Evolutionary conservation across 331 rosid genomes (phyloP), one percentile per base, ranked within the genome.

Genomic region (Dryas integrifolia): DNA sequence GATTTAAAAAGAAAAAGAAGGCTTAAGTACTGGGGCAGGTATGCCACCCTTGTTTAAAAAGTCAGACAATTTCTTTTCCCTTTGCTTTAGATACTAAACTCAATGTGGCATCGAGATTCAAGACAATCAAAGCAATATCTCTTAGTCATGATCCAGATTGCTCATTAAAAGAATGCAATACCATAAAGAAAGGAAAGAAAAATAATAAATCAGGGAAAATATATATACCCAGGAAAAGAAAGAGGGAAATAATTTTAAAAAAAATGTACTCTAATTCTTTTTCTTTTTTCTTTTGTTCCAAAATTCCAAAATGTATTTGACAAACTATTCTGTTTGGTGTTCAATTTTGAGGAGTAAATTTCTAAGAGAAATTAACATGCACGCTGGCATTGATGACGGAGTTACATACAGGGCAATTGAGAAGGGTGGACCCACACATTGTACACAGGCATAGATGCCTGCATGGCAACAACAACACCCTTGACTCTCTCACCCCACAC

Each of bases 381-480:
- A 93, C 95, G 7, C 88, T 91, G 39, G 91, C 88, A 76, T 82
- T 87, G 75, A 86, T 82, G 71, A 83, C 81, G 46, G 92, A 84
- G 68, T 81, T 59, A 77, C 98, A 94, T 0, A 89, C 85, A 1
- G 98, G 98, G 76, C 98, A 94, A 38, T 73, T 80, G 16, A 79
- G 78, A 0, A 84, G 47, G 1, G 77, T 72, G 95, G 98, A 88
- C 89, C 95, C 98, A 81, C 98, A 94, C 75, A 67, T 52, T 7
- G 88, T 78, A 58, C 98, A 94, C 12, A 91, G 80, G 72, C 98
- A 94, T 18, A 94, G 80, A 72, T 94, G 98, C 86, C 95, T 88
- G 78, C 98, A 94, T 72, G 97, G 98, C 69, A 94, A 59, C 69
- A 88, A 65, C 82, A 93, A 50, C 80, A 93, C 98, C 60, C 74